phyloP scores from a whole-genome alignment of 441 rosid species.

The Adansonia madagascariensis region DNA sequence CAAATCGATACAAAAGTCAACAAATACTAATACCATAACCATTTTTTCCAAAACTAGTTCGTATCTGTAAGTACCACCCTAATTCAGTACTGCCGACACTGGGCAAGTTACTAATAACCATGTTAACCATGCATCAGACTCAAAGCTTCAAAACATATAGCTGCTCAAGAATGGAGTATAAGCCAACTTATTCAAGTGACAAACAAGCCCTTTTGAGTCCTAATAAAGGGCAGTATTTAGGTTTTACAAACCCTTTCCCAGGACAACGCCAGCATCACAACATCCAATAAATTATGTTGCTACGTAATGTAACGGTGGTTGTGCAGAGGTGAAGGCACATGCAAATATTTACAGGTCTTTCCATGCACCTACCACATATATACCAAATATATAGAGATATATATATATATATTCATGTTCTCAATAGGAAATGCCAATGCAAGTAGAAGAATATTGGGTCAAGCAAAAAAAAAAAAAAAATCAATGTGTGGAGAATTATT shows the following conservation, averaged over 20 bases:
- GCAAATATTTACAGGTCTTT: slow-evolving; percentile 40
- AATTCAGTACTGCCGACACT: not conserved
- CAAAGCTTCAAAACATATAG: not conserved
- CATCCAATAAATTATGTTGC: slow-evolving; percentile 23
- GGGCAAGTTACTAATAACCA: not conserved
- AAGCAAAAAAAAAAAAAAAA: slow-evolving; percentile 12
- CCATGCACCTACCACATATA: slow-evolving; percentile 19
- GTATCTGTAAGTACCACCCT: not conserved
- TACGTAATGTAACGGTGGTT: slow-evolving; percentile 15
- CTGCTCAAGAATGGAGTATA: slow-evolving; percentile 29
- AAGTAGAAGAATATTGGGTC: slow-evolving; percentile 21
- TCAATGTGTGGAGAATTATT: slow-evolving; percentile 5
- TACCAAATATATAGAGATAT: too few relatives aligned
- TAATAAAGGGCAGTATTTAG: slow-evolving; percentile 9
- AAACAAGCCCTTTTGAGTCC: slow-evolving; percentile 23
- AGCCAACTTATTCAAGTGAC: slow-evolving; percentile 17
- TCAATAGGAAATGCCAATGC: slow-evolving; percentile 24
- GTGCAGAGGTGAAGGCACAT: slow-evolving; percentile 32
- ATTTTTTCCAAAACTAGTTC: not conserved
- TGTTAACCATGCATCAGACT: not conserved
- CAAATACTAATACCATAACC: not conserved
- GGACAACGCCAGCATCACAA: slow-evolving; percentile 27
- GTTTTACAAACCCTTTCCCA: slow-evolving; percentile 24
- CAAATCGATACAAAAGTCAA: not conserved
- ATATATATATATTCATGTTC: slow-evolving; percentile 6